These are phyloP conservation scores for Ceratocystis cubensis DNA, from an alignment of 2,329 filamentous ascomycete genomes.

Conservation along the genomic window DNA sequence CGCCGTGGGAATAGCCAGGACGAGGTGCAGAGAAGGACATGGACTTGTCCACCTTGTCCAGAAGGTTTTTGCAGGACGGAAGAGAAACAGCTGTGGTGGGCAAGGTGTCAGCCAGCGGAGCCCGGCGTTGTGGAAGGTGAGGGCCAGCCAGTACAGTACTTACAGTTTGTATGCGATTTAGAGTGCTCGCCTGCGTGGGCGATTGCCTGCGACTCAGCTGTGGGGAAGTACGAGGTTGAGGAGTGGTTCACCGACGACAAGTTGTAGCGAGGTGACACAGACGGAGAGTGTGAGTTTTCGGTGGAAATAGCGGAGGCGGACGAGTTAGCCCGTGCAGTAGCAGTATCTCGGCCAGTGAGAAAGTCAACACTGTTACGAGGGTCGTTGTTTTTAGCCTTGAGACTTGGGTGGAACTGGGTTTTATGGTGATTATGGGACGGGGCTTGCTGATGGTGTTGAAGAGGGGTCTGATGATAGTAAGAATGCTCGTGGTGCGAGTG, in stretches of 20 bases:
- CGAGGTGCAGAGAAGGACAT: background rate
- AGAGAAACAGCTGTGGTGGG: conserved; percentile 9
- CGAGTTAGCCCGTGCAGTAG: background rate
- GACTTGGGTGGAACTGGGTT: background rate
- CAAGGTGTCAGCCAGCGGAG: background rate
- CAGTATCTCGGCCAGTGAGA: background rate
- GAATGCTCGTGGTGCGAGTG: background rate
- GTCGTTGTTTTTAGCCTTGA: background rate
- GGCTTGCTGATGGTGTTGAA: background rate
- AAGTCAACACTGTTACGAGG: conserved; percentile 13
- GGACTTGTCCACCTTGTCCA: conserved; percentile 9
- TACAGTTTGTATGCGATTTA: background rate
- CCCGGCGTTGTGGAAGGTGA: background rate
- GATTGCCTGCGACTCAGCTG: background rate
- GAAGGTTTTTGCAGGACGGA: conserved; percentile 10
- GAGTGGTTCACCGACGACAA: conserved; percentile 9
- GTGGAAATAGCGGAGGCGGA: background rate
- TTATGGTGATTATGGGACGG: background rate
- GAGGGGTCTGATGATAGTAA: too few relatives aligned
- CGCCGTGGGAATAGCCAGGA: background rate
- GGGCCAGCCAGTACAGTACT: background rate
- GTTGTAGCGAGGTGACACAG: conserved; percentile 11
- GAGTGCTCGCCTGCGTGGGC: background rate
- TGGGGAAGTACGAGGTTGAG: background rate
- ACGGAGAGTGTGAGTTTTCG: conserved; percentile 7